phyloP scores from a whole-genome alignment of 352 stramenopile genomes.

The Phytophthora pseudosyringae region DNA sequence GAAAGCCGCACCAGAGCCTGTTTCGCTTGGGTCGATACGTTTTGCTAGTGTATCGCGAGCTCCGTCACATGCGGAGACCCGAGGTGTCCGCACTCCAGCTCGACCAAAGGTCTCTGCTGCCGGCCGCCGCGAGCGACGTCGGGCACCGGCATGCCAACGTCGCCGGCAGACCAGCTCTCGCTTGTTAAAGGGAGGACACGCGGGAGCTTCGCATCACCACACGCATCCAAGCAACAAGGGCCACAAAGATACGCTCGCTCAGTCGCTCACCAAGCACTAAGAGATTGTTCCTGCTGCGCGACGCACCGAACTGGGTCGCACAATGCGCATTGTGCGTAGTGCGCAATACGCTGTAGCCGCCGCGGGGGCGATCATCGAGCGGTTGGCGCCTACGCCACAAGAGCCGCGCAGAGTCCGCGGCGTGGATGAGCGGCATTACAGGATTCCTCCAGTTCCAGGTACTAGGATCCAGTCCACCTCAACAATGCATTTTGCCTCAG shows the following conservation, averaged over 20 bases:
- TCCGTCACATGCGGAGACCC: conserved; percentile 7
- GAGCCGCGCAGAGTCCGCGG: conserved; percentile 1
- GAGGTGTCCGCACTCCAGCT: conserved; percentile 4
- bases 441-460: conserved; percentile 7
- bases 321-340: conserved; percentile 2
- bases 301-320: conserved; percentile 7
- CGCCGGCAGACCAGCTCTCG: neutral
- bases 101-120: neutral
- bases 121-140: neutral
- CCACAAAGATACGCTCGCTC: conserved; percentile 26
- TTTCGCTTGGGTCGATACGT: conserved; percentile 12
- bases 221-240: conserved; percentile 16
- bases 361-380: conserved; percentile 1
- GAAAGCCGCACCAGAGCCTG: neutral
- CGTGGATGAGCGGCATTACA: conserved; percentile 2
- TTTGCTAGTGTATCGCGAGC: conserved; percentile 9
- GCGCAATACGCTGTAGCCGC: conserved; percentile 6
- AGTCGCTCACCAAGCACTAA: conserved; percentile 22
- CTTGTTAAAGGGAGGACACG: conserved; percentile 25
- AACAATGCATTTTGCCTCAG: neutral
- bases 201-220: conserved; percentile 3
- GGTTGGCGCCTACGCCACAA: conserved; percentile 9
- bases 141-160: neutral
- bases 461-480: conserved; percentile 2
- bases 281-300: conserved; percentile 23